These are phyloP conservation scores for Myrica gale DNA, from an alignment of 306 rosid genomes.

Conservation along the genomic window DNA sequence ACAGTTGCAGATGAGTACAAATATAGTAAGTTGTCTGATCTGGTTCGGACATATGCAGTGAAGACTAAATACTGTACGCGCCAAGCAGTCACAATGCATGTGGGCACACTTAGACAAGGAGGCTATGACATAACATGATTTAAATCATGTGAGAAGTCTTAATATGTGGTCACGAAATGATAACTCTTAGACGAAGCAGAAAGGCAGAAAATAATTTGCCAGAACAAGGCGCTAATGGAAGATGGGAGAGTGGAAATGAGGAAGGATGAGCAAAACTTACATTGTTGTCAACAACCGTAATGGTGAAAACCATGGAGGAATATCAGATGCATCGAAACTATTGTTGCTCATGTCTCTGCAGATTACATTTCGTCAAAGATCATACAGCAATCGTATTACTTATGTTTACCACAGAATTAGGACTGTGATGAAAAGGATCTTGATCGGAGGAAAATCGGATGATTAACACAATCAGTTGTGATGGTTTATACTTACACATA, in stretches of 20 bases:
- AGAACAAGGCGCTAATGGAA: neutral
- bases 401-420: neutral
- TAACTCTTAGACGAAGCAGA: neutral
- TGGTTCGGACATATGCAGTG: too few relatives aligned
- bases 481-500: constrained; percentile 43
- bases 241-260: neutral
- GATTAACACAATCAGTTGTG: neutral
- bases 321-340: constrained; percentile 38
- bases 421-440: neutral
- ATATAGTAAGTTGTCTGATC: too few relatives aligned
- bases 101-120: neutral
- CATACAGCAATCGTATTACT: neutral
- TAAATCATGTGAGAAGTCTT: neutral
- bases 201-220: neutral
- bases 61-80: too few relatives aligned
- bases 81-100: neutral
- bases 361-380: constrained; percentile 15
- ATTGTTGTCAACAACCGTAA: constrained; percentile 48
- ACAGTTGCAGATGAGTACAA: too few relatives aligned
- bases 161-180: neutral
- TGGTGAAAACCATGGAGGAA: constrained; percentile 49
- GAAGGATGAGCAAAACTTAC: constrained; percentile 37
- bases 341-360: constrained; percentile 64
- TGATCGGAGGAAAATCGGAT: neutral
- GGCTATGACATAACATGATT: neutral